These are phyloP conservation scores for Fusarium setosum DNA, from an alignment of 2,329 filamentous ascomycete genomes.

Conservation along the genomic window DNA sequence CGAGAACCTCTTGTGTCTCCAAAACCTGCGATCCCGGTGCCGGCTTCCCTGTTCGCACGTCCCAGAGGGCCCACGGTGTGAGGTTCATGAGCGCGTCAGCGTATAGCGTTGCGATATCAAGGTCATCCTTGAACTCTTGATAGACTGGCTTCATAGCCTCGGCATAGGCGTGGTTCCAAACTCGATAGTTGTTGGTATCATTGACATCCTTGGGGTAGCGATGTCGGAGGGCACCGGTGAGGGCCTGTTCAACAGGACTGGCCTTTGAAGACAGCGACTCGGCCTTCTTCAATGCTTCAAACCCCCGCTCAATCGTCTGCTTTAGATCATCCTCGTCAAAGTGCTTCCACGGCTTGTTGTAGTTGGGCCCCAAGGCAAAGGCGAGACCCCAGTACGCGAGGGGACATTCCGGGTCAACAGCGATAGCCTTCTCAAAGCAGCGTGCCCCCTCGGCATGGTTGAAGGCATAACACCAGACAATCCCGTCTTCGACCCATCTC, in stretches of 20 bases:
- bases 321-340: slow-evolving; percentile 39
- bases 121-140: slow-evolving; percentile 48
- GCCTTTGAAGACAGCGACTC: slow-evolving; percentile 23
- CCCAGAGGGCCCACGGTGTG: slow-evolving; percentile 55
- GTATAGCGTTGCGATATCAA: slow-evolving; percentile 46
- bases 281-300: slow-evolving; percentile 27
- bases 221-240: slow-evolving; percentile 70
- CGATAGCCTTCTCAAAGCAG: slow-evolving; percentile 69
- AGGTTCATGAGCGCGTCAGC: slow-evolving; percentile 57
- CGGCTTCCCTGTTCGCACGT: slow-evolving; percentile 47
- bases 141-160: slow-evolving; percentile 49
- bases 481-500: slow-evolving; percentile 74
- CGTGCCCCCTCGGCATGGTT: slow-evolving; percentile 74
- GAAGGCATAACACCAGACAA: slow-evolving; percentile 77
- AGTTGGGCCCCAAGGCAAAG: slow-evolving; percentile 77
- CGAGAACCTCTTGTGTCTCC: slow-evolving; percentile 50
- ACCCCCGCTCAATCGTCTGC: slow-evolving; percentile 27
- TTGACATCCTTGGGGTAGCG: slow-evolving; percentile 66
- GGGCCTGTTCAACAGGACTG: slow-evolving; percentile 63
- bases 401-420: slow-evolving; percentile 62
- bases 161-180: slow-evolving; percentile 46
- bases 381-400: slow-evolving; percentile 76
- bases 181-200: slow-evolving; percentile 54
- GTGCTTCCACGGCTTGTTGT: slow-evolving; percentile 75
- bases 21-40: slow-evolving; percentile 47